phyloP scores from a whole-genome alignment of 2,329 filamentous ascomycete genomes.

The Monilinia fructigena region DNA sequence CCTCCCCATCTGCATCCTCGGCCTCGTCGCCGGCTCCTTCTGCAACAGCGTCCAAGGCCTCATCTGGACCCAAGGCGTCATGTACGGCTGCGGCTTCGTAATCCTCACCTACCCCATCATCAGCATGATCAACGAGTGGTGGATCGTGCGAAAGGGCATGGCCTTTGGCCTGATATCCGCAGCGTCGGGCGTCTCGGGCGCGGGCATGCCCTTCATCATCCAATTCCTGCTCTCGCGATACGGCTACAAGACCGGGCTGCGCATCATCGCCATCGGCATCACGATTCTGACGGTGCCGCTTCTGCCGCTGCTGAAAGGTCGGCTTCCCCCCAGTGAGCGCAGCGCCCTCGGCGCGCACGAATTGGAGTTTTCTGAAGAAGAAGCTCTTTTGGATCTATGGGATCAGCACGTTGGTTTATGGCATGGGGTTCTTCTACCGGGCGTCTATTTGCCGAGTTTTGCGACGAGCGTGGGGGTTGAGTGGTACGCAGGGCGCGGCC shows the following conservation, averaged over 20 bases:
- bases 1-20: constrained; percentile 43
- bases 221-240: constrained; percentile 40
- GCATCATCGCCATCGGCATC: constrained; percentile 43
- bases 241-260: constrained; percentile 45
- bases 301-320: constrained; percentile 44
- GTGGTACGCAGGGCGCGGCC: constrained; percentile 60
- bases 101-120: constrained; percentile 57
- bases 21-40: constrained; percentile 50
- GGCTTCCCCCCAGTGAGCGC: constrained; percentile 45
- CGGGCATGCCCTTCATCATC: neutral
- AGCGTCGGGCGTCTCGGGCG: neutral
- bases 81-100: constrained; percentile 59
- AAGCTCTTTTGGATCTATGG: constrained; percentile 50
- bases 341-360: constrained; percentile 30
- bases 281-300: constrained; percentile 45
- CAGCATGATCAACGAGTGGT: constrained; percentile 62
- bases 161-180: constrained; percentile 3
- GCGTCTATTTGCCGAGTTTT: constrained; percentile 52
- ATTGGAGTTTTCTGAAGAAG: constrained; percentile 45
- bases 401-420: constrained; percentile 52
- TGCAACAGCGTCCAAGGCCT: constrained; percentile 53
- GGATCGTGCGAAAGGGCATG: constrained; percentile 54
- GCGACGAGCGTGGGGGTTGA: constrained; percentile 57
- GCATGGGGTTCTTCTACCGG: constrained; percentile 54
- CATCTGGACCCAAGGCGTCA: constrained; percentile 59